A percentile compares a stretch with the other conserved stretches of the same genome.
These are phyloP conservation scores for Ogataea pini DNA, from an alignment of 805 yeast genomes.

Conservation along the genomic window DNA sequence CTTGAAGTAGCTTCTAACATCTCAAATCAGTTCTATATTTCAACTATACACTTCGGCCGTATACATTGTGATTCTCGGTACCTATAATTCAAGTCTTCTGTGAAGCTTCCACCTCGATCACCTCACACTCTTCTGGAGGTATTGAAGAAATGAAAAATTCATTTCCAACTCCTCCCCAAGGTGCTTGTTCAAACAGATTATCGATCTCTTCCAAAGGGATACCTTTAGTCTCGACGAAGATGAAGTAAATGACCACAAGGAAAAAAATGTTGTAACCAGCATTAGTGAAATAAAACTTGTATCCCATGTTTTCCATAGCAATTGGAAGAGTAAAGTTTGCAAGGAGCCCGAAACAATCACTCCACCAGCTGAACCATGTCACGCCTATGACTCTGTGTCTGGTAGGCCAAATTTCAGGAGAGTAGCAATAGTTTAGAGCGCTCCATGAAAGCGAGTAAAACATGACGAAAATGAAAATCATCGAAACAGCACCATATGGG, in stretches of 20 bases:
- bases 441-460: conserved; percentile 44
- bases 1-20: too few species aligned
- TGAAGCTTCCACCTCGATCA: not conserved
- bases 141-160: not conserved
- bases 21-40: too few species aligned
- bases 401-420: conserved; percentile 43
- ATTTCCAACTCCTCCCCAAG: conserved; percentile 7
- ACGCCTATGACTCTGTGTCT: conserved; percentile 23
- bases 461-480: conserved; percentile 50
- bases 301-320: conserved; percentile 40
- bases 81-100: not conserved
- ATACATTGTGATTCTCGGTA: not conserved
- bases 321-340: conserved; percentile 36
- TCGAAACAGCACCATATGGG: conserved; percentile 33
- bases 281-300: conserved; percentile 34
- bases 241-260: conserved; percentile 12
- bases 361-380: conserved; percentile 15
- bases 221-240: conserved; percentile 39
- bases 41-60: too few species aligned
- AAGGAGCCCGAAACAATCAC: conserved; percentile 26
- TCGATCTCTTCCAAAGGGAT: conserved; percentile 40
- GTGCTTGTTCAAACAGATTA: conserved; percentile 4
- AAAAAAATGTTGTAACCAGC: conserved; percentile 30
- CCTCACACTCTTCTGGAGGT: conserved; percentile 1
- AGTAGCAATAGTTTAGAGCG: conserved; percentile 47